A percentile compares a stretch with the other conserved stretches of the same genome.
Evolutionary conservation across 148 eudicot species (phyloP).

Genomic region (Talinum fruticosum): DNA sequence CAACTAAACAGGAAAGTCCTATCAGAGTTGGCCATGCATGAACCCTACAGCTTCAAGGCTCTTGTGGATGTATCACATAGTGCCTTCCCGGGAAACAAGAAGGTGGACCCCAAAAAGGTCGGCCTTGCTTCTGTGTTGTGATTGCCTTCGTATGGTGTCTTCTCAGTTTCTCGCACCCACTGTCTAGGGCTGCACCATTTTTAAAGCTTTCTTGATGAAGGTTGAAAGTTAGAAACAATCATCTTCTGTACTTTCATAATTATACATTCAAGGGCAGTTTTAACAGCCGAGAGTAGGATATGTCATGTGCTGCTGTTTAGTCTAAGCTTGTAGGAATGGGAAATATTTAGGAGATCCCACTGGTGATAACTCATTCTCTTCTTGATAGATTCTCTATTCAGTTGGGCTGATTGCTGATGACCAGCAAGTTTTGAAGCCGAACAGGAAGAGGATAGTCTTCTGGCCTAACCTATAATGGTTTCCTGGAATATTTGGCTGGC

Average conservation of each 20-base stretch:
- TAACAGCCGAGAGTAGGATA: background rate
- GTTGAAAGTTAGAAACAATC: background rate
- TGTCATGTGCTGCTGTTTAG: background rate
- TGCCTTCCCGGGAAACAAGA: constrained; percentile 79
- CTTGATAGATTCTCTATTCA: no score
- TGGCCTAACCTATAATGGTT: no score
- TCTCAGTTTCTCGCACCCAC: background rate
- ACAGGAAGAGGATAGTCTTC: no score
- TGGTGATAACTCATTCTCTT: no score
- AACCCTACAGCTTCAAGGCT: constrained; percentile 90
- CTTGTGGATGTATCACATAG: constrained; percentile 63
- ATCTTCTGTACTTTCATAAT: background rate
- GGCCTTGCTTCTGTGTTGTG: constrained; percentile 56
- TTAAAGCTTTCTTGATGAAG: no score
- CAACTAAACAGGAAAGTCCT: constrained; percentile 84
- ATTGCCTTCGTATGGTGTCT: background rate
- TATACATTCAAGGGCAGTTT: background rate
- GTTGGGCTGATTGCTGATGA: no score
- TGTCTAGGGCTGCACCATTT: background rate
- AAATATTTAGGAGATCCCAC: background rate
- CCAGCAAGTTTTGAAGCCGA: no score
- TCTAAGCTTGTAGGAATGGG: background rate
- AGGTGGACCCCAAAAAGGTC: constrained; percentile 48
- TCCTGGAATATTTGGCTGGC: no score
- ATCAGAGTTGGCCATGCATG: constrained; percentile 88